Base-by-base conservation (phyloP, 2,329 filamentous ascomycete genomes). In the Arthrobotrys sphaeroides region DNA sequence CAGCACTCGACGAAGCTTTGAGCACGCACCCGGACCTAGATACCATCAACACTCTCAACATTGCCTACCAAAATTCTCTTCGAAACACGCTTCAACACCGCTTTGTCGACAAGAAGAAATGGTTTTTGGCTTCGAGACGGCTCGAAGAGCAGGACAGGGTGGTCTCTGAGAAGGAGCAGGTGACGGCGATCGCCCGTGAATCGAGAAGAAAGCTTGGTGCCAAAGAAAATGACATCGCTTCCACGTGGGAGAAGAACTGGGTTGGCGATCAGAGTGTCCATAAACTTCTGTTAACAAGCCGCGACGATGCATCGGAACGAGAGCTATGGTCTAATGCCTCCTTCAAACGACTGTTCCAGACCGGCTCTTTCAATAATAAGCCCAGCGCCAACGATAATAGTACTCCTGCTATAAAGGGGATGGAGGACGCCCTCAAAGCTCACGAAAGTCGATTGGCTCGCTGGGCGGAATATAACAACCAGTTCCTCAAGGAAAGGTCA, bases 241-340 rank as follows among this genome's bases (percentile, higher is more conserved):
- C 69, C 16, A 78, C 78, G 47, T 80, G 79, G 79, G 77, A 76
- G 26, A 79, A 78, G 53, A 80, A 80, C 65, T 80, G 79, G 79
- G 67, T 80, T 28, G 79, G 78, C 20, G 79, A 80, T 53, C 77
- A 78, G 18, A 61, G 76, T 45, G 65, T 80, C 10, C 77, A 80
- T 33, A 78, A 78, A 38, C 72, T 80, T 22, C 31, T 80, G 10
- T 59, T 77, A 13, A 78, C 76, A 4, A 78, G 78, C 36, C 51
- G 67, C 10, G 73, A 77, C 31, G 59, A 69, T 40, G 73, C 59
- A 18, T 49, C 78, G 3, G 79, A 80, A 26, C 78, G 70, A 38
- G 78, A 80, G 38, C 22, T 79, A 20, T 70, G 77, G 26, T 80
- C 79, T 20, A 69, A 79, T 22, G 74, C 77, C n/a, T 78, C 79